Conservation (phyloP, 306 rosid genomes). For the Dryas alaskensis region DNA sequence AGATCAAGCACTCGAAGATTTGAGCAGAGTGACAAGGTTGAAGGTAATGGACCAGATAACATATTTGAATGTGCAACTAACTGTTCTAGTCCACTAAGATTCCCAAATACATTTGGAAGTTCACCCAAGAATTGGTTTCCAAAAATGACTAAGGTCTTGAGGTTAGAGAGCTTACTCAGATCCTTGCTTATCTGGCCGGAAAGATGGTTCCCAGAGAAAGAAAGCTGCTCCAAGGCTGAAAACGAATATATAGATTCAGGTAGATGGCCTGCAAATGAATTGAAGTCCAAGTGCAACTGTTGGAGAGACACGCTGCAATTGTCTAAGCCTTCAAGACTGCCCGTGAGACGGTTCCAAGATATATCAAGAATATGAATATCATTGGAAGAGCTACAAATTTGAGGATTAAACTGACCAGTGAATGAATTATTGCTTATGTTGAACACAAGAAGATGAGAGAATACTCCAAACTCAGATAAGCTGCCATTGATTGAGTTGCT, state of each 20-base stretch:
- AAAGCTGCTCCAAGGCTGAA: constrained; percentile 51
- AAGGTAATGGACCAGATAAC: constrained; percentile 60
- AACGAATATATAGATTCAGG: constrained; percentile 61
- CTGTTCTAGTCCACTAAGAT: constrained; percentile 47
- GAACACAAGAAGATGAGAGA: constrained; percentile 52
- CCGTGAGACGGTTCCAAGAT: constrained; percentile 46
- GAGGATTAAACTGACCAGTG: constrained; percentile 48
- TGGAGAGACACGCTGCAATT: constrained; percentile 53
- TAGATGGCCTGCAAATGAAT: constrained; percentile 52
- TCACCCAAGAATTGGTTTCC: constrained; percentile 58
- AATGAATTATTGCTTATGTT: constrained; percentile 71
- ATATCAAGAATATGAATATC: constrained; percentile 56
- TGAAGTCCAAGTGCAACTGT: constrained; percentile 48
- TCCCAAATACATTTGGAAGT: constrained; percentile 66
- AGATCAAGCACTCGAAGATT: constrained; percentile 68
- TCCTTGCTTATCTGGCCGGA: constrained; percentile 56
- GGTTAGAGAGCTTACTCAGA: constrained; percentile 64
- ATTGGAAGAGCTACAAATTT: constrained; percentile 52
- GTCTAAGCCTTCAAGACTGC: constrained; percentile 55
- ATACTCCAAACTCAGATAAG: constrained; percentile 37
- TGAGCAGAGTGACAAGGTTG: constrained; percentile 61
- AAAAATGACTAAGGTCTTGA: constrained; percentile 46
- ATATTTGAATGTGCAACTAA: constrained; percentile 55
- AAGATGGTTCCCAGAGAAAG: constrained; percentile 59
- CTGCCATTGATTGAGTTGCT: constrained; percentile 52